phyloP scores from a whole-genome alignment of 805 yeast species.

The Metschnikowia baotianmanensis region DNA sequence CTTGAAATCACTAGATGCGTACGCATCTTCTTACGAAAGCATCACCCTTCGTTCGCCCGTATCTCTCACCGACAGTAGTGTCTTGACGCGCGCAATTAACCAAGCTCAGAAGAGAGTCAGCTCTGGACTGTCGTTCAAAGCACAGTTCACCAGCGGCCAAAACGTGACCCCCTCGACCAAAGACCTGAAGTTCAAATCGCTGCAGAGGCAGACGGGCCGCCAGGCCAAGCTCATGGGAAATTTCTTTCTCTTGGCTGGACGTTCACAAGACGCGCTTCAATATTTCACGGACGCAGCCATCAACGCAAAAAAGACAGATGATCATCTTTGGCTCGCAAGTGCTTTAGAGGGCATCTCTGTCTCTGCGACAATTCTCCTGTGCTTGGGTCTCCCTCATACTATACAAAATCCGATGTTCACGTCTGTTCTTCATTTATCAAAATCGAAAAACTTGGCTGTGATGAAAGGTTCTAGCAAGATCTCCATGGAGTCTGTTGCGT shows the following conservation, averaged over 20 bases:
- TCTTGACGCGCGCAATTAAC: constrained; percentile 38
- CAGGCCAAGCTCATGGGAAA: constrained; percentile 73
- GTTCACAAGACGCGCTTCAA: constrained; percentile 64
- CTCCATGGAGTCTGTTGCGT: constrained; percentile 32
- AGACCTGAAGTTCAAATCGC: constrained; percentile 35
- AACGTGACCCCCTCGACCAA: constrained; percentile 9
- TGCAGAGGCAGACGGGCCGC: constrained; percentile 61
- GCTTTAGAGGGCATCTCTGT: constrained; percentile 81
- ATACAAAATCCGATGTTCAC: constrained; percentile 39
- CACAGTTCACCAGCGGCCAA: constrained; percentile 24
- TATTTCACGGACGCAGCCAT: constrained; percentile 73
- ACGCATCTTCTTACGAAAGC: constrained; percentile 71
- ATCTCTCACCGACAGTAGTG: constrained; percentile 51
- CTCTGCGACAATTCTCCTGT: constrained; percentile 58
- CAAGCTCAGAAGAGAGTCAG: constrained; percentile 43
- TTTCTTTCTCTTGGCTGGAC: constrained; percentile 77
- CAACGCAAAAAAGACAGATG: constrained; percentile 59
- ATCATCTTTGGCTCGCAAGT: constrained; percentile 84
- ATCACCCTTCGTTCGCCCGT: constrained; percentile 84
- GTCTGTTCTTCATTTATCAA: constrained; percentile 32
- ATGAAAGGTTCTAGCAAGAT: constrained; percentile 44
- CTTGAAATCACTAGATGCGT: constrained; percentile 59
- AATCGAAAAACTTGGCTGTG: constrained; percentile 23
- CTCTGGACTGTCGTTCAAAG: constrained; percentile 40
- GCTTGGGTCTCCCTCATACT: constrained; percentile 51